A percentile compares a stretch with the other conserved stretches of the same genome.
These are phyloP conservation scores for Diaporthe sp. DNA, from an alignment of 2,329 filamentous ascomycete species.

Conservation along the genomic window DNA sequence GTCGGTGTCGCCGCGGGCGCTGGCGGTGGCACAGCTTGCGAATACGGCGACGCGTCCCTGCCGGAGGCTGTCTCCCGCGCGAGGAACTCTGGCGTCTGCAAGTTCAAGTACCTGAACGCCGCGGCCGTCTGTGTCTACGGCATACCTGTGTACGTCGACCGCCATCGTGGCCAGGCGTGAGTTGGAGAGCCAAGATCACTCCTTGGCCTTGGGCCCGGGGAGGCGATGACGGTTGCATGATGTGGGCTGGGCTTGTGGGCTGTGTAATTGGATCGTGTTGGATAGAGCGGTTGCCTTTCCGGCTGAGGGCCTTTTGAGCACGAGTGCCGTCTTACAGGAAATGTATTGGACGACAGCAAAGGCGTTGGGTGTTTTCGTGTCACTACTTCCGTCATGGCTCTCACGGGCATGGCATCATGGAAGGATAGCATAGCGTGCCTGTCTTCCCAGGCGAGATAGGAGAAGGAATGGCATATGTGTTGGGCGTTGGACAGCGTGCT, in stretches of 20 bases:
- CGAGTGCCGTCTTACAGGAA: slow-evolving; percentile 26
- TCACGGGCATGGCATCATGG: slow-evolving; percentile 13
- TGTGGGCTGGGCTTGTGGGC: background rate
- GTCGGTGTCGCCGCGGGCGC: slow-evolving; percentile 47
- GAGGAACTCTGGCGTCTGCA: slow-evolving; percentile 75
- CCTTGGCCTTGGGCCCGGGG: background rate
- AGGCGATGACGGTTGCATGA: slow-evolving; percentile 5
- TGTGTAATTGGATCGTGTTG: background rate
- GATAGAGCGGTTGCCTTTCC: slow-evolving; percentile 1
- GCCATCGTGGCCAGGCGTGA: slow-evolving; percentile 1
- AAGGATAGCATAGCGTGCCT: slow-evolving; percentile 28
- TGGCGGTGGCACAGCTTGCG: slow-evolving; percentile 46
- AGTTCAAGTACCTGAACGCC: slow-evolving; percentile 91
- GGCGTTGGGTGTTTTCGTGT: slow-evolving; percentile 24
- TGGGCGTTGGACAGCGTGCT: slow-evolving; percentile 24
- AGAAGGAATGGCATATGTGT: slow-evolving; percentile 13
- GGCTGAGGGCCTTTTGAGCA: background rate
- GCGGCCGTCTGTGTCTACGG: slow-evolving; percentile 96
- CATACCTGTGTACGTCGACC: slow-evolving; percentile 85
- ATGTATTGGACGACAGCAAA: slow-evolving; percentile 30
- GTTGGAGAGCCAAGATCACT: background rate
- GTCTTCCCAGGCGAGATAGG: background rate
- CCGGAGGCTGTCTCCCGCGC: slow-evolving; percentile 86
- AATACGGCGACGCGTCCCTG: slow-evolving; percentile 65
- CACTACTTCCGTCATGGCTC: slow-evolving; percentile 27